phyloP scores from a whole-genome alignment of 2,329 filamentous ascomycete genomes.

The Coniochaeta sp. region DNA sequence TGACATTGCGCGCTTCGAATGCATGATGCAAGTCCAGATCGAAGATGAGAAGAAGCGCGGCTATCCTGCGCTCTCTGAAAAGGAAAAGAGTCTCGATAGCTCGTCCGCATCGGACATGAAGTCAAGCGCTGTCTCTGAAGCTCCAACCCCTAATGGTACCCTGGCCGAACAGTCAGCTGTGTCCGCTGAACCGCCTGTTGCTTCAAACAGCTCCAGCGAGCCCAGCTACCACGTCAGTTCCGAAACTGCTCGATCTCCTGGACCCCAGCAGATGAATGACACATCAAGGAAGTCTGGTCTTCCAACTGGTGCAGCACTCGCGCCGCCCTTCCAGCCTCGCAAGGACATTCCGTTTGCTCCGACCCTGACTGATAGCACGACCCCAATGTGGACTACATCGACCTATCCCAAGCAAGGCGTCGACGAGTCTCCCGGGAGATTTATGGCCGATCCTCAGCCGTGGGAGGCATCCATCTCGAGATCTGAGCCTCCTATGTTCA shows the following conservation, averaged over 20 bases:
- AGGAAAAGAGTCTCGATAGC: constrained; percentile 12
- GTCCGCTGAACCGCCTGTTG: neutral
- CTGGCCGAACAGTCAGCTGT: neutral
- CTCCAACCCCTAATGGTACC: neutral
- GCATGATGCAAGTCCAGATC: constrained; percentile 33
- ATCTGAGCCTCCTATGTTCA: neutral
- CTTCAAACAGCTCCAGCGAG: neutral
- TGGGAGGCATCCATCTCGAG: neutral
- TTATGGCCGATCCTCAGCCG: neutral
- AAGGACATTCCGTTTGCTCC: constrained; percentile 9
- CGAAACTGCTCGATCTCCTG: neutral
- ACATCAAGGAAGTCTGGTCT: constrained; percentile 14
- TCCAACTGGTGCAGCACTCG: constrained; percentile 37
- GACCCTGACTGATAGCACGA: constrained; percentile 2
- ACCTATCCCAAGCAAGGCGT: neutral
- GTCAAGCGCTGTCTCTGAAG: constrained; percentile 4
- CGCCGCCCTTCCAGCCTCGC: constrained; percentile 40
- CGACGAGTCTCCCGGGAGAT: neutral
- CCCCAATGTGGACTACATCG: constrained; percentile 5
- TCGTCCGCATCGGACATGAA: constrained; percentile 19
- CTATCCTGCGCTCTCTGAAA: constrained; percentile 28
- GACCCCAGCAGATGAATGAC: neutral
- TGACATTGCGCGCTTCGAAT: constrained; percentile 35
- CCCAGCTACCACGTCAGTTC: neutral
- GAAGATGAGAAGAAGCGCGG: constrained; percentile 29